Evolutionary conservation across 2,329 filamentous ascomycete species (phyloP).

Genomic region (Fusarium sp.): DNA sequence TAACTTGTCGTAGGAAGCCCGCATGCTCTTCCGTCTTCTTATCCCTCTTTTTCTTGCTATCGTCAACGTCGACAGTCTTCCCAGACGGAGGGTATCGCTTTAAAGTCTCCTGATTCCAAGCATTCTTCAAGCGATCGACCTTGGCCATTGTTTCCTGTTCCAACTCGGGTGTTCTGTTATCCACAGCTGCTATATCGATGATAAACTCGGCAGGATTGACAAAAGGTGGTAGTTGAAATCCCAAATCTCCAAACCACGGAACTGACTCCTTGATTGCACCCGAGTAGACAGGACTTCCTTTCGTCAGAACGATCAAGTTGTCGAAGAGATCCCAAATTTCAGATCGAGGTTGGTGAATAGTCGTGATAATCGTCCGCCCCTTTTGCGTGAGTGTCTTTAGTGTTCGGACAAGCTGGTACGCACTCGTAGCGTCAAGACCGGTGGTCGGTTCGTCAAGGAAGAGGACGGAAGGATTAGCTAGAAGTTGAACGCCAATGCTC

Average conservation of each 20-base stretch:
- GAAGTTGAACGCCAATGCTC: conserved; percentile 80
- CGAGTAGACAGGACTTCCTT: conserved; percentile 75
- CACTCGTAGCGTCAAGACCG: conserved; percentile 80
- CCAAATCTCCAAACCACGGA: conserved; percentile 70
- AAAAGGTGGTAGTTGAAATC: conserved; percentile 73
- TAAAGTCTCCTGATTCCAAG: conserved; percentile 63
- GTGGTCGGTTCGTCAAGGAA: conserved; percentile 86
- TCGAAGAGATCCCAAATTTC: conserved; percentile 85
- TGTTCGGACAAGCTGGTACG: conserved; percentile 77
- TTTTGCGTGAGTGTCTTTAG: conserved; percentile 74
- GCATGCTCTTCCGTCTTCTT: conserved; percentile 57
- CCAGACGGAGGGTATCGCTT: conserved; percentile 42
- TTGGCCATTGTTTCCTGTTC: conserved; percentile 69
- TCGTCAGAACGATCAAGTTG: conserved; percentile 74
- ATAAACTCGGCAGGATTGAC: conserved; percentile 83
- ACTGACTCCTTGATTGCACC: conserved; percentile 68
- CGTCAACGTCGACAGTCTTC: background rate
- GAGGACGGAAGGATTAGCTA: conserved; percentile 81
- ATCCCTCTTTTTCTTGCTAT: conserved; percentile 30
- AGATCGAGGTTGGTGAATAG: conserved; percentile 80
- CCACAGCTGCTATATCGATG: conserved; percentile 79
- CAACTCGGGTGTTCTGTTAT: conserved; percentile 74
- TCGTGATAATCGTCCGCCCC: conserved; percentile 77
- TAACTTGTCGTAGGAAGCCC: conserved; percentile 69
- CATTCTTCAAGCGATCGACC: conserved; percentile 68